Evolutionary conservation across 306 rosid species (phyloP), one percentile per base, ranked within the genome.

Genomic region (Cyclanthera cordifolia): DNA sequence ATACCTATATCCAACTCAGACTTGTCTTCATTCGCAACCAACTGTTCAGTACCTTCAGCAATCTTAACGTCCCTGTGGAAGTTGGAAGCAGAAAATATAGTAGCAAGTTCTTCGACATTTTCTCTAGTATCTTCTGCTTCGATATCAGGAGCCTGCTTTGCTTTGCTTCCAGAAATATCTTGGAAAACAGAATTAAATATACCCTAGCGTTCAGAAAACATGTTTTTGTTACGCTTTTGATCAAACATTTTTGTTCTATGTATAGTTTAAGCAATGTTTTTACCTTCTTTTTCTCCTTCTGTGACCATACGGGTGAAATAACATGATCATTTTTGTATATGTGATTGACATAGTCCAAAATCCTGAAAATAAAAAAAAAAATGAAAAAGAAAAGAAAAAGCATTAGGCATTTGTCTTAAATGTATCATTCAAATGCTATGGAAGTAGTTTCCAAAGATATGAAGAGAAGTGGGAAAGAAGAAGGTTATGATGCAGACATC

Each of bases 211-310:
- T 37, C 48, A 47, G 48, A 43, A 49, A 46, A 49, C 65, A 37
- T 46, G 49, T 43, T 13, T 19, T 67, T 55, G 50, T 53, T 46
- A 45, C 16, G 49, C 41, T 43, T 49, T 23, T 41, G 10, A 46
- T 20, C 15, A 13, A 66, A 24, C 4, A 46, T 8, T 66, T 15
- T 23, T 27, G 15, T 52, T 21, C 21, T 43, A 21, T 8, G 0
- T 15, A 23, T 5, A 50, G 74, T 4, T 51, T 28, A 32, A 17
- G 19, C 3, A 51, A 30, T 50, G 19, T 6, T 34, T 10, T 4
- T 78, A 93, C 98, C 94, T 78, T 89, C 74, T 89, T 92, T 85
- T 82, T 93, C 79, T 87, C 98, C 79, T 87, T 89, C 6, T 30
- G 87, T 50, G 77, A 59, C 54, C 54, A 69, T 79, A 85, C 86